phyloP scores from a whole-genome alignment of 139 green algal genomes.

The Klebsormidium nitens region DNA sequence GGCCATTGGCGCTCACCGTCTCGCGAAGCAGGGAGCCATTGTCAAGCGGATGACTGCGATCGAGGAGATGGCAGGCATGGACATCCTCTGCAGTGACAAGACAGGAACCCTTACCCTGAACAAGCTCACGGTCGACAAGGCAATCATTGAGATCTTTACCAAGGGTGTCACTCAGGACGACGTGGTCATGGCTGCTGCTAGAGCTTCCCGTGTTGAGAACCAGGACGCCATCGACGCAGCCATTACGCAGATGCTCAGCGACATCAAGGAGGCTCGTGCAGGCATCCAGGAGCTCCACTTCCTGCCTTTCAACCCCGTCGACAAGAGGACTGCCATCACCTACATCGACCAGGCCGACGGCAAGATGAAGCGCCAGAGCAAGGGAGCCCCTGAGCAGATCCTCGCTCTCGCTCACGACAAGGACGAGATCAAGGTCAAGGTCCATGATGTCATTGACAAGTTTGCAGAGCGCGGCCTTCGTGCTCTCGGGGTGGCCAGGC shows the following conservation, averaged over 20 bases:
- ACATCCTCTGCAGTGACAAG: conserved; percentile 81
- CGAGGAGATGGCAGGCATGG: conserved; percentile 85
- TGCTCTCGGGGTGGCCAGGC: conserved; percentile 60
- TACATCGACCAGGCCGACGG: conserved; percentile 16
- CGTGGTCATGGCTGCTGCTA: conserved; percentile 50
- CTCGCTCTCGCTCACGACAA: conserved; percentile 29
- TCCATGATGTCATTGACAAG: conserved; percentile 46
- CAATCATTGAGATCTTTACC: conserved; percentile 5
- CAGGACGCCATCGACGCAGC: conserved; percentile 81
- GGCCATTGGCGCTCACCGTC: conserved; percentile 71
- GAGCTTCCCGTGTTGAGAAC: conserved; percentile 64
- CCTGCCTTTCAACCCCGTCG: conserved; percentile 78
- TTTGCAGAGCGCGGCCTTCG: conserved; percentile 70
- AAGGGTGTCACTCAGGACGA: conserved; percentile 4
- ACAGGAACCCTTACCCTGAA: conserved; percentile 83
- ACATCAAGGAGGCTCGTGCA: conserved; percentile 21
- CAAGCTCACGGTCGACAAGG: conserved; percentile 67
- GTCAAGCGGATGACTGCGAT: conserved; percentile 75
- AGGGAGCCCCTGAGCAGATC: conserved; percentile 62
- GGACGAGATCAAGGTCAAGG: conserved; percentile 25
- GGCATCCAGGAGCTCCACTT: conserved; percentile 61
- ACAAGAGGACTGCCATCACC: conserved; percentile 78
- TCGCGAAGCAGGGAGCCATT: conserved; percentile 81
- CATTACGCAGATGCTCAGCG: conserved; percentile 50
- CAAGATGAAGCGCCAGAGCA: conserved; percentile 50